A percentile compares a stretch with the other conserved stretches of the same genome.
Evolutionary conservation across 108 stramenopile species (phyloP).

Genomic region (Epithemia pelagica): DNA sequence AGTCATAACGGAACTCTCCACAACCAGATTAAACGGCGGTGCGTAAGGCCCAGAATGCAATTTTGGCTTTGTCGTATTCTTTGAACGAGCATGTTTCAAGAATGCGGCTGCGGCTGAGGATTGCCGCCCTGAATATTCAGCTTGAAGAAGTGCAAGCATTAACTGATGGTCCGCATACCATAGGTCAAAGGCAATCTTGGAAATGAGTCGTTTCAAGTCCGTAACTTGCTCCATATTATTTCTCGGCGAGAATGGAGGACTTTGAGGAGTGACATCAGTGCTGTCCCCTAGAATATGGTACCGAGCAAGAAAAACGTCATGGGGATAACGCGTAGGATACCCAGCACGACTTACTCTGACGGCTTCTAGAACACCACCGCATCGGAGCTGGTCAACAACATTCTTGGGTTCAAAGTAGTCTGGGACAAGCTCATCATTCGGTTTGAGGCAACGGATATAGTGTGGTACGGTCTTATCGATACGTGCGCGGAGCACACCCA

Average conservation of each 20-base stretch:
- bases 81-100: background rate
- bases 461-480: slow-evolving; percentile 81
- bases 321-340: slow-evolving; percentile 90
- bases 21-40: slow-evolving; percentile 45
- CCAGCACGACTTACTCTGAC: slow-evolving; percentile 94
- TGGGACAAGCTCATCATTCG: slow-evolving; percentile 78
- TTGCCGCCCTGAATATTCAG: slow-evolving; percentile 3
- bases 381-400: slow-evolving; percentile 86
- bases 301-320: slow-evolving; percentile 65
- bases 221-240: slow-evolving; percentile 27
- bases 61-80: slow-evolving; percentile 15
- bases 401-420: slow-evolving; percentile 83
- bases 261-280: slow-evolving; percentile 35
- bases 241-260: slow-evolving; percentile 41
- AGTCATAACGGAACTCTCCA: slow-evolving; percentile 62
- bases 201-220: slow-evolving; percentile 58
- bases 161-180: slow-evolving; percentile 76
- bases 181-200: slow-evolving; percentile 76
- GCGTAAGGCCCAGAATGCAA: slow-evolving; percentile 13
- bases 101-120: background rate
- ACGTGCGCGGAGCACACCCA: slow-evolving; percentile 69
- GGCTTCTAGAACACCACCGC: slow-evolving; percentile 94
- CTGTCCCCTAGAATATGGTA: slow-evolving; percentile 71
- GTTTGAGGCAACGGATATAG: slow-evolving; percentile 90
- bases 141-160: slow-evolving; percentile 30